These are phyloP conservation scores for Onygena corvina DNA, from an alignment of 2,329 filamentous ascomycete genomes.

Conservation along the genomic window DNA sequence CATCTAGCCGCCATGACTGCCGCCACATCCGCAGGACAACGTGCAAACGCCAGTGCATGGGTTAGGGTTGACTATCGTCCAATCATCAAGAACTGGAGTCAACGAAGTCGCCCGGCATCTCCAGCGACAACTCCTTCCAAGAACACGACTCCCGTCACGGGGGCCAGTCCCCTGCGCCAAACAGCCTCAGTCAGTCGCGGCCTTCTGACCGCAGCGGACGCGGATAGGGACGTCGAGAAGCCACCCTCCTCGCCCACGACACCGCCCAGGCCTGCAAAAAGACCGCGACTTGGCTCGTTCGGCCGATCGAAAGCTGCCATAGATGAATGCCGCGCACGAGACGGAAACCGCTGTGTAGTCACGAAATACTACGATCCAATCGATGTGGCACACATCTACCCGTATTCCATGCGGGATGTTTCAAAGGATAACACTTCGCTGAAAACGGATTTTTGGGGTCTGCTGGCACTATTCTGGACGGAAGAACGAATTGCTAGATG, in stretches of 20 bases:
- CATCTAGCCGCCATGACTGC: too few species aligned
- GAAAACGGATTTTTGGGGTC: conserved; percentile 11
- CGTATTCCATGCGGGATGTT: conserved; percentile 10
- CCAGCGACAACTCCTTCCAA: too few species aligned
- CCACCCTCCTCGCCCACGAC: neutral
- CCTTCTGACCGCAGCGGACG: too few species aligned
- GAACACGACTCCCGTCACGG: too few species aligned
- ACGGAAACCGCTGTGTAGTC: conserved; percentile 9
- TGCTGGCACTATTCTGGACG: conserved; percentile 12
- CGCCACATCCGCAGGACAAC: too few species aligned
- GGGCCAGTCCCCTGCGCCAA: too few species aligned
- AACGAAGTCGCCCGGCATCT: too few species aligned
- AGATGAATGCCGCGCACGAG: conserved; percentile 2
- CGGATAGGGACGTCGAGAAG: neutral
- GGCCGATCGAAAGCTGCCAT: neutral
- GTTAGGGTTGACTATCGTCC: too few species aligned
- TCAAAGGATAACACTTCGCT: neutral
- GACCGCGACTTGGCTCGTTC: neutral
- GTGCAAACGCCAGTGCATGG: too few species aligned
- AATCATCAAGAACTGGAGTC: too few species aligned
- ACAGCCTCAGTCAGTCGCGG: too few species aligned
- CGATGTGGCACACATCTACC: conserved; percentile 13
- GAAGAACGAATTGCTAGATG: conserved; percentile 7
- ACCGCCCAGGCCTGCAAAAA: neutral
- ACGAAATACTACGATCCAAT: conserved; percentile 8